phyloP scores from a whole-genome alignment of 208 protist genomes.

The Spongospora subterranea region DNA sequence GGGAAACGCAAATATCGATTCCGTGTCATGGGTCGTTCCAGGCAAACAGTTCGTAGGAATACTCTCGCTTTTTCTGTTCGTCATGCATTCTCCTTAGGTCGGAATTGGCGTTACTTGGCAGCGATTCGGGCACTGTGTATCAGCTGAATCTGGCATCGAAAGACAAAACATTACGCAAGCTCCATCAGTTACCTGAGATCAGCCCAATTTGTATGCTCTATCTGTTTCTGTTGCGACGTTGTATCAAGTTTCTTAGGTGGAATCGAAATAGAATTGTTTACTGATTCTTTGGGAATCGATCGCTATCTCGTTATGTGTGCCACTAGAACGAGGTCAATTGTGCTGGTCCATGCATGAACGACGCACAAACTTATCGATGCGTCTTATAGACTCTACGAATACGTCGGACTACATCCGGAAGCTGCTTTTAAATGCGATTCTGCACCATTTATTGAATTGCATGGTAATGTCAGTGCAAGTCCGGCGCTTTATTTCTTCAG shows the following conservation, averaged over 20 bases:
- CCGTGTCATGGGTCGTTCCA: background rate
- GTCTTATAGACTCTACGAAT: background rate
- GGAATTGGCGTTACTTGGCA: background rate
- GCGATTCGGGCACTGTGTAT: background rate
- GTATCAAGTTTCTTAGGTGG: background rate
- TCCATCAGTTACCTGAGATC: slow-evolving; percentile 19
- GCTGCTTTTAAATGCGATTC: background rate
- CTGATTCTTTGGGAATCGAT: background rate
- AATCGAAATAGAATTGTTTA: slow-evolving; percentile 47
- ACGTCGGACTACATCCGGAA: background rate
- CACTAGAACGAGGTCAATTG: background rate
- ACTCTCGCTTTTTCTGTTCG: background rate
- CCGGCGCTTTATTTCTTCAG: slow-evolving; percentile 8
- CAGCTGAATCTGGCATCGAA: background rate
- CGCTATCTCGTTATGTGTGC: slow-evolving; percentile 50
- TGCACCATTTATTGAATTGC: slow-evolving; percentile 14
- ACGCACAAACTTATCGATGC: background rate
- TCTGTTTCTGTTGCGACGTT: background rate
- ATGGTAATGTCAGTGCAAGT: background rate
- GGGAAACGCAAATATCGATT: background rate
- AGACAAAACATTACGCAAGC: background rate
- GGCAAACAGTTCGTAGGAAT: slow-evolving; percentile 1
- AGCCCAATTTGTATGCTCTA: background rate
- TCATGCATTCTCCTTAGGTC: background rate
- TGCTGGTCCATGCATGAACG: background rate